Conservation (phyloP, 2,329 filamentous ascomycete species). For the Ascochyta koolunga region DNA sequence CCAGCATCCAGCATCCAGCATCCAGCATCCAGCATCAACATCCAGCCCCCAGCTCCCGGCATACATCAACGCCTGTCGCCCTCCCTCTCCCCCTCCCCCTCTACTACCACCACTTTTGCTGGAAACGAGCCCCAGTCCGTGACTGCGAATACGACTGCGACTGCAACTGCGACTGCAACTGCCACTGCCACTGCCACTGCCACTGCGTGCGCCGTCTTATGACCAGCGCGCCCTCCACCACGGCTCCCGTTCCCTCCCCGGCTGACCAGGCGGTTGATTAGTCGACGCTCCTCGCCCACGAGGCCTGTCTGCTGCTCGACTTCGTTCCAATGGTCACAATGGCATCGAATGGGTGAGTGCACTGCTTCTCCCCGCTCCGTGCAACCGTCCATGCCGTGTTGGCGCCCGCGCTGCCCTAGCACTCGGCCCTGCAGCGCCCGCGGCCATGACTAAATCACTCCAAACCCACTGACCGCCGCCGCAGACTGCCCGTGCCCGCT, state of each 20-base stretch:
- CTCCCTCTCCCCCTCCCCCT: neutral
- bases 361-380: constrained; percentile 39
- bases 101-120: neutral
- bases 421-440: constrained; percentile 11
- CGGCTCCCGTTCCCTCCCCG: constrained; percentile 13
- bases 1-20: neutral
- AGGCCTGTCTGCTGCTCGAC: constrained; percentile 28
- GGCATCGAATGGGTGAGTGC: constrained; percentile 52
- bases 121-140: no score
- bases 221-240: constrained; percentile 10
- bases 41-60: no score
- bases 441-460: constrained; percentile 10
- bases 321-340: constrained; percentile 51
- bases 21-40: no score
- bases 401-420: constrained; percentile 13
- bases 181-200: neutral
- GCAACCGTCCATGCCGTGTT: constrained; percentile 27
- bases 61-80: no score
- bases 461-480: constrained; percentile 12
- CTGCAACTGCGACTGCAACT: neutral
- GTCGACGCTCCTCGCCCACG: constrained; percentile 26
- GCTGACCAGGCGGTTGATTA: constrained; percentile 24
- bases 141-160: no score
- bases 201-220: constrained; percentile 7
- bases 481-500: constrained; percentile 47